Evolutionary conservation across 768 basidiomycete genomes (phyloP), one percentile per base, ranked within the genome.

Genomic region (Lyophyllum atratum): DNA sequence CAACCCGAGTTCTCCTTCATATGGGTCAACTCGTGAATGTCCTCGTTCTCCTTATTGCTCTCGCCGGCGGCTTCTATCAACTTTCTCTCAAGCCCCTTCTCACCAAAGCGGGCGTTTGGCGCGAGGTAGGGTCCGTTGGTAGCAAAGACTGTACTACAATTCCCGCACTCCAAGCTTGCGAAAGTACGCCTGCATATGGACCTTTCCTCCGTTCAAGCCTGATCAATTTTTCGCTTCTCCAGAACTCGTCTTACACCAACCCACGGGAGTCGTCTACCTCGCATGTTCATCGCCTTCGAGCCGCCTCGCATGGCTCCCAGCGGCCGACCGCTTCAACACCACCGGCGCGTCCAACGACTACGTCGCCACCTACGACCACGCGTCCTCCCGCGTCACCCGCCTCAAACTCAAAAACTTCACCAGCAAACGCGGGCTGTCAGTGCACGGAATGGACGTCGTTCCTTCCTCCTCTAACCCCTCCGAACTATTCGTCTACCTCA

Each of bases 381-480:
- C 49, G 11, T 37, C 49, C 12, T 50, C 49, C n/a, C 62, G 64
- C 46, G 68, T 85, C 47, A 82, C 74, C 11, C 79, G 74, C 7
- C 79, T 89, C 15, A 61, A 71, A 14, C 62, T 83, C 8, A 60
- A 66, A 1, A 74, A 75, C 44, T 81, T 76, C 60, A 62, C 71
- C 22, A 70, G 70, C 14, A 52, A 66, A 10, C 75, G 77, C 21
- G 81, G 81, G 7, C 70, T 88, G 47, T 80, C 81, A 19, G 63
- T 84, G 11, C 86, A 89, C 55, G 88, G 88, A 15, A 82, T 91
- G 80, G 89, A 89, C 54, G 80, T 89, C 21, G 85, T 87, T 9
- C 74, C 79, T 1, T 85, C 85, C 7, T 61, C 72, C 1, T 61
- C 73, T 2, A 71, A 85, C 54, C 74, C 81, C 4, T 69, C 74